Evolutionary conservation across 1,284 basidiomycete species (phyloP).

Genomic region (Trichosporon ovoides): DNA sequence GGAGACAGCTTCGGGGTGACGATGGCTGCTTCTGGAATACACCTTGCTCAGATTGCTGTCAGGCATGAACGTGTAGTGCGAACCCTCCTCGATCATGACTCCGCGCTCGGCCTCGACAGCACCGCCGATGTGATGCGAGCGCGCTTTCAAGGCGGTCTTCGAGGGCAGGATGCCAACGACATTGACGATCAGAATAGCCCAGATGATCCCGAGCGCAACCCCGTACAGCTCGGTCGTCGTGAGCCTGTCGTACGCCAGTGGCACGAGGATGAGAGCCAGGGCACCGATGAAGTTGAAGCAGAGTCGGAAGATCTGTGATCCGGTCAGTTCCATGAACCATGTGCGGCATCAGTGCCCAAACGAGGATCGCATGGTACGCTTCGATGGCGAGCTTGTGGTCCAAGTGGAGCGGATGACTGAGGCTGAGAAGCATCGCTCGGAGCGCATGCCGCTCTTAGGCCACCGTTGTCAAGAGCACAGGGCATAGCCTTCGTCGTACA

Average conservation of each 20-base stretch:
- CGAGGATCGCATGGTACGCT: not conserved
- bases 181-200: constrained; percentile 23
- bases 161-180: constrained; percentile 24
- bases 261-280: constrained; percentile 29
- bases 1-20: not conserved
- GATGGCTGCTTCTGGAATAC: not conserved
- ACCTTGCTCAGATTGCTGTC: not conserved
- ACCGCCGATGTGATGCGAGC: not conserved
- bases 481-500: too few relatives aligned
- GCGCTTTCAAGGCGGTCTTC: not conserved
- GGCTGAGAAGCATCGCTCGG: too few relatives aligned
- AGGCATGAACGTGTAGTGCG: not conserved
- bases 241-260: constrained; percentile 19
- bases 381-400: not conserved
- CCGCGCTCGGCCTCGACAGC: constrained; percentile 6
- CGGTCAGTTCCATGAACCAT: not conserved
- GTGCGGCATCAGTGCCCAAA: not conserved
- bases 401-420: too few relatives aligned
- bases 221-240: constrained; percentile 21
- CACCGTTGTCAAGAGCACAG: not conserved
- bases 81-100: not conserved
- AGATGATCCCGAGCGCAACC: constrained; percentile 25
- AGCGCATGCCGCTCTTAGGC: too few relatives aligned
- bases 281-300: constrained; percentile 17
- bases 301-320: constrained; percentile 22